Conservation (phyloP, 2,329 filamentous ascomycete species). For the Cordyceps cicadae region DNA sequence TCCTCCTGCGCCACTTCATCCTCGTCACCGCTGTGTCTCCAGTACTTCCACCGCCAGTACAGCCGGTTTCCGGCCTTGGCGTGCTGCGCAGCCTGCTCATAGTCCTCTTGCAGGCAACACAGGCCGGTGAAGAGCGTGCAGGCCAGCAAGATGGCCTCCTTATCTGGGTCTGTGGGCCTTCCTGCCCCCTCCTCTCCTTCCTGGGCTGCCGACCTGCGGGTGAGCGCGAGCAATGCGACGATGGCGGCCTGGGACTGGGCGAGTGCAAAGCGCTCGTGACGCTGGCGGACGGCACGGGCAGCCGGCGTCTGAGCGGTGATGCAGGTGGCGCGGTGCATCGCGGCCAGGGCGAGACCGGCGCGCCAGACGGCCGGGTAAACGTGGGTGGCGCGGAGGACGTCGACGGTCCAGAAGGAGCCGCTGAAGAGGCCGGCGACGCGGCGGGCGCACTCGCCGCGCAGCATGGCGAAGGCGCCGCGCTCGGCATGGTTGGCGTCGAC, state of each 20-base stretch:
- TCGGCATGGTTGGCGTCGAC: neutral
- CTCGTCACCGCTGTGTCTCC: neutral
- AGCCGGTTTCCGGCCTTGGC: slow-evolving; percentile 1
- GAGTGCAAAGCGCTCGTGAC: slow-evolving; percentile 3
- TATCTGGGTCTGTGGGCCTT: neutral
- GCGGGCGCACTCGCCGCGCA: slow-evolving; percentile 2
- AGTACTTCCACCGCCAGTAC: slow-evolving; percentile 9
- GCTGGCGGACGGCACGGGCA: neutral
- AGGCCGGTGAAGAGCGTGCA: slow-evolving; percentile 10
- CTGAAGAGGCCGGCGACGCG: slow-evolving; percentile 5
- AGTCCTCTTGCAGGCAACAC: slow-evolving; percentile 7
- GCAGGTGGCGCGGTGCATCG: slow-evolving; percentile 1
- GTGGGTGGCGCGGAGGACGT: slow-evolving; percentile 8
- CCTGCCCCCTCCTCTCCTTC: no score
- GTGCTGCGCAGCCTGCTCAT: slow-evolving; percentile 6
- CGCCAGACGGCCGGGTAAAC: slow-evolving; percentile 12
- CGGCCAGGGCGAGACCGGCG: slow-evolving; percentile 7
- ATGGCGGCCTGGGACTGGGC: slow-evolving; percentile 6
- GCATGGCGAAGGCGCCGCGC: slow-evolving; percentile 9
- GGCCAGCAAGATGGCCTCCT: slow-evolving; percentile 8
- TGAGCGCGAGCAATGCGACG: neutral
- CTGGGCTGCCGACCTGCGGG: neutral
- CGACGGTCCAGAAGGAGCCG: slow-evolving; percentile 10
- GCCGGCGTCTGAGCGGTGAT: neutral
- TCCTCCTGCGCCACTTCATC: neutral